Evolutionary conservation across 768 basidiomycete species (phyloP), one percentile per base, ranked within the genome.

Genomic region (Lactarius sanguifluus): DNA sequence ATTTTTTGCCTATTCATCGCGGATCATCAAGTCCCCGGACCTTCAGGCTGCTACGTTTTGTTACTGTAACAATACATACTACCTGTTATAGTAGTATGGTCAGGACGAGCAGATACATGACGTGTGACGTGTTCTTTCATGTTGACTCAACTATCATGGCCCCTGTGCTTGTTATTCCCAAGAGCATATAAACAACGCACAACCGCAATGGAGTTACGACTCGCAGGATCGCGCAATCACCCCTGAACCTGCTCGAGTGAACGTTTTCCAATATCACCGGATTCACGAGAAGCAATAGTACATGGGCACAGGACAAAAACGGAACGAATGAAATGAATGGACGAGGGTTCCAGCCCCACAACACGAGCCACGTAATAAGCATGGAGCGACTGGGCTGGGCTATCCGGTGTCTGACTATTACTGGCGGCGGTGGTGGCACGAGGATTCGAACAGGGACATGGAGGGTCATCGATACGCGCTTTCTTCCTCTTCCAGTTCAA

Each of bases 71-170:
- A 13, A 2, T 50, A 23, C 23, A 55, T 28, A 64, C 25, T 8
- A 15, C 65, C 65, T 20, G 36, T 66, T 62, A 57, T 62, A 38
- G 61, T 57, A 66, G 61, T 57, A 66, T 57, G 47, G 45, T 36
- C 36, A 18, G 47, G 18, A 36, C 45, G n/a, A 25, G 34, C 57
- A 38, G 36, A 58, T 64, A 45, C 28, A 47, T 57, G 43, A 47
- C 43, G 62, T 63, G 55, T 38, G 34, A 20, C 47, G 10, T 54
- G 47, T 23, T 54, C 15, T 9, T 58, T n/a, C 43, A n/a, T 45
- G 18, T 45, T 45, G 43, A 28, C 50, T 13, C 25, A 25, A 15
- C 50, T 13, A 52, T n/a, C n/a, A n/a, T n/a, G n/a, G 30, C 41
- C 55, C 54, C 54, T 45, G 41, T 23, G 23, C n/a, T 50, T 25